Evolutionary conservation across 1,284 basidiomycete genomes (phyloP).

Genomic region (Pascua sp.): DNA sequence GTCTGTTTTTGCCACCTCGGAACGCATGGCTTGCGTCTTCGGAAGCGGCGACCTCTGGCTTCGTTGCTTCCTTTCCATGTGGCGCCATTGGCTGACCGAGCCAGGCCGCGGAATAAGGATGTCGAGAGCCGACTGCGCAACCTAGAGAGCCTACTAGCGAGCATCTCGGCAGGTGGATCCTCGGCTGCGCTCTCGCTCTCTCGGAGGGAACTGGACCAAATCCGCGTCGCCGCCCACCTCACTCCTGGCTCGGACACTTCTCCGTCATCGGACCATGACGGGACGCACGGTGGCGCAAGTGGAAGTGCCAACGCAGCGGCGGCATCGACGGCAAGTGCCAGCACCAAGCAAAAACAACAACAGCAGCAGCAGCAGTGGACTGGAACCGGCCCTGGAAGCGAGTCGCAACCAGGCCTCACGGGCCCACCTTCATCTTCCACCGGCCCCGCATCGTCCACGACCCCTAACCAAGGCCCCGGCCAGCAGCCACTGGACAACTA

Average conservation of each 20-base stretch:
- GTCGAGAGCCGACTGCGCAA: slow-evolving; percentile 31
- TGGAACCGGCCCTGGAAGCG: too few species aligned
- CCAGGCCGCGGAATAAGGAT: slow-evolving; percentile 24
- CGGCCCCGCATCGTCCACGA: neutral
- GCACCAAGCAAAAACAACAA: slow-evolving; percentile 1
- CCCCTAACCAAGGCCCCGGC: neutral
- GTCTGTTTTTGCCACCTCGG: neutral
- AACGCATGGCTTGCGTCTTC: neutral
- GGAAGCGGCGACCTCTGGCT: neutral
- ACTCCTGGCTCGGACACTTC: slow-evolving; percentile 24
- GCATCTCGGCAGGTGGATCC: slow-evolving; percentile 21
- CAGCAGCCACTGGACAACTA: slow-evolving; percentile 10
- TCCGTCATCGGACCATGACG: slow-evolving; percentile 12
- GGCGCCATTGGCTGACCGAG: neutral
- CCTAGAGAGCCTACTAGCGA: slow-evolving; percentile 29
- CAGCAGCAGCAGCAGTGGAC: neutral
- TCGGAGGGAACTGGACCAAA: slow-evolving; percentile 25
- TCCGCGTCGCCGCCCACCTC: slow-evolving; percentile 27
- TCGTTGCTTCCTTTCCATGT: neutral
- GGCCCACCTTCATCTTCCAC: slow-evolving; percentile 3
- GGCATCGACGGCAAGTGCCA: neutral
- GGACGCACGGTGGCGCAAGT: neutral
- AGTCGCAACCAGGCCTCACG: too few species aligned
- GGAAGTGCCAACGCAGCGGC: neutral
- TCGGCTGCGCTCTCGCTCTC: slow-evolving; percentile 22